Evolutionary conservation across 768 basidiomycete species (phyloP).

Genomic region (Auriscalpium vulgare): DNA sequence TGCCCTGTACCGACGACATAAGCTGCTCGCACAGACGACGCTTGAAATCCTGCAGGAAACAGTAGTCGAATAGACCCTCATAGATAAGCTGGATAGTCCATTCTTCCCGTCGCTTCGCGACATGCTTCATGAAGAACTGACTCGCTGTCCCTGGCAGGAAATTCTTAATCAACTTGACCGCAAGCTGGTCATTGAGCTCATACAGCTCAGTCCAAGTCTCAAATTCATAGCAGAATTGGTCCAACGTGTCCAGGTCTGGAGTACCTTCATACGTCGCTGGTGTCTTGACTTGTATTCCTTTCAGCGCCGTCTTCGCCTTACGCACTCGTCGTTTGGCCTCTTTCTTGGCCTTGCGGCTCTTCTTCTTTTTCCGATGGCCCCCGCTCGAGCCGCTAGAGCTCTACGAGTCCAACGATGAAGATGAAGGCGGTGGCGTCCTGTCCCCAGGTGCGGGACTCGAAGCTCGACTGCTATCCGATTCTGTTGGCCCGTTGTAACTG

Average conservation of each 20-base stretch:
- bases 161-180: slow-evolving; percentile 7
- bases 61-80: slow-evolving; percentile 17
- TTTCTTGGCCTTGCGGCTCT: too few species aligned
- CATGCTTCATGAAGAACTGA: slow-evolving; percentile 19
- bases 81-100: slow-evolving; percentile 13
- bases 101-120: slow-evolving; percentile 2
- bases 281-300: neutral
- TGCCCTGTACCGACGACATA: slow-evolving; percentile 1
- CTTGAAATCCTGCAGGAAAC: slow-evolving; percentile 17
- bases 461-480: too few species aligned
- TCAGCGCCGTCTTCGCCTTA: too few species aligned
- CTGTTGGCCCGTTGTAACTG: too few species aligned
- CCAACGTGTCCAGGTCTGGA: neutral
- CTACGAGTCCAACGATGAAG: too few species aligned
- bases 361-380: too few species aligned
- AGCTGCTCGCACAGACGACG: neutral
- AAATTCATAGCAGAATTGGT: neutral
- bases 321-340: too few species aligned
- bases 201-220: neutral
- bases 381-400: too few species aligned
- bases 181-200: neutral
- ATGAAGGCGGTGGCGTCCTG: too few species aligned
- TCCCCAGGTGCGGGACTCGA: too few species aligned
- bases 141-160: slow-evolving; percentile 17
- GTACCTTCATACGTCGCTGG: neutral